Base-by-base conservation (phyloP, 75 land plant species). In the Selaginella moellendorffii region DNA sequence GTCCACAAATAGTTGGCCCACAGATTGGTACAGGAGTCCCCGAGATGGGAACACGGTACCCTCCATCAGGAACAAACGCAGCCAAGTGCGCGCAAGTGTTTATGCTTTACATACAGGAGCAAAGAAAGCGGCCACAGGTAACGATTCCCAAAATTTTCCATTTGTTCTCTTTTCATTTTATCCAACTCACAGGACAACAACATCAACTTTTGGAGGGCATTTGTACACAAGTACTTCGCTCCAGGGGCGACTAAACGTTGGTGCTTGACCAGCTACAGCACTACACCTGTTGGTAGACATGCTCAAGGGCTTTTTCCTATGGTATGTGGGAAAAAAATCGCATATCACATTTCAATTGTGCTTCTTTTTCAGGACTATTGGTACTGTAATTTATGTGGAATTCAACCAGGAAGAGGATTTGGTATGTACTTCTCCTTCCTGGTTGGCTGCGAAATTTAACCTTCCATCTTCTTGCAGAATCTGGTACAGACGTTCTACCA, bases 281-380 rank as follows among this genome's bases (percentile, higher is more conserved):
- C 74, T 58, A 59, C 76, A 17, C 78, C 76, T 28, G 66, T 76
- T 31, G 76, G 78, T 24, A 62, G 78, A 46, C 76, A 76, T 63
- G 78, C 78, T 28, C 78, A 76, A 75, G 76, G 76, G 26, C 70
- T 72, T 23, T 76, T 76, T 68, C 78, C 78, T 9, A 76, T 76
- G 78, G 78, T 76, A 27, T 14, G 42, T 69, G n/a, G n/a, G n/a
- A n/a, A n/a, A n/a, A n/a, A n/a, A n/a, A n/a, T n/a, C n/a, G n/a
- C n/a, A n/a, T n/a, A n/a, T n/a, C n/a, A n/a, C n/a, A n/a, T n/a
- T n/a, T n/a, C n/a, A n/a, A n/a, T n/a, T n/a, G n/a, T n/a, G n/a
- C n/a, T n/a, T n/a, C n/a, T n/a, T n/a, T 19, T 65, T n/a, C 75
- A 75, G 77, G 77, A 75, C 29, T 75, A 74, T 62, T 75, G 77